phyloP scores from a whole-genome alignment of 139 green algal species.

The Coccomyxa sp. region DNA sequence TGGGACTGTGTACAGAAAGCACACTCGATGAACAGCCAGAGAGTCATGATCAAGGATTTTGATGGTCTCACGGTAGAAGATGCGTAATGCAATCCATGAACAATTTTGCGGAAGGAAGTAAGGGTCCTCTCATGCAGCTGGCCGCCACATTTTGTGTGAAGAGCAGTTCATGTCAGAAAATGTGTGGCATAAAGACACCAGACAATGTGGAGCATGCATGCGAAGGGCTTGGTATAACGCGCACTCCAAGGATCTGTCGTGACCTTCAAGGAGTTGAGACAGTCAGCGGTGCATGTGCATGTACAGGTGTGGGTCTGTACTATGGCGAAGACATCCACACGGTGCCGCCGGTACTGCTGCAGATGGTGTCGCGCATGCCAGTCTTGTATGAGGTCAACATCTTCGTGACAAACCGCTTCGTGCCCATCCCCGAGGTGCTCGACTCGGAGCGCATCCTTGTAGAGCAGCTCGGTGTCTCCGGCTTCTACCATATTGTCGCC shows the following conservation, averaged over 20 bases:
- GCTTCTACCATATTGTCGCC: conserved; percentile 27
- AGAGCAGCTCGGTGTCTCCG: conserved; percentile 15
- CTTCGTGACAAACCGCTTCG: conserved; percentile 19
- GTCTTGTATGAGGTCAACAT: conserved; percentile 19
- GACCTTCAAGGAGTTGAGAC: too few relatives aligned
- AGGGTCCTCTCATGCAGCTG: not conserved
- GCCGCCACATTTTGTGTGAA: not conserved
- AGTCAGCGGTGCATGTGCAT: too few relatives aligned
- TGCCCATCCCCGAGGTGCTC: conserved; percentile 17
- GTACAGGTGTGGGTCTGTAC: conserved; percentile 16
- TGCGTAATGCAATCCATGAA: too few relatives aligned
- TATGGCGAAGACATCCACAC: conserved; percentile 23
- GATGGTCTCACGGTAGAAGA: too few relatives aligned
- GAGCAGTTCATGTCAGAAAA: too few relatives aligned
- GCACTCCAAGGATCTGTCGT: too few relatives aligned
- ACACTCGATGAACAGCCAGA: too few relatives aligned
- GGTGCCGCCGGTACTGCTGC: conserved; percentile 15
- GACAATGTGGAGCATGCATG: too few relatives aligned
- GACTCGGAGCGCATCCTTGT: conserved; percentile 22
- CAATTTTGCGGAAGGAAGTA: too few relatives aligned
- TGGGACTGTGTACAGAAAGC: not conserved
- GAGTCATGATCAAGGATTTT: not conserved
- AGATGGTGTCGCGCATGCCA: conserved; percentile 11
- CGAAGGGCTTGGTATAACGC: too few relatives aligned
- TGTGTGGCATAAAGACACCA: too few relatives aligned